Percentiles rank a stretch among this genome's conserved stretches.
Evolutionary conservation across 225 moss, liverwort and hornwort species (phyloP).

Genomic region (Pseudoscleropodium purum): DNA sequence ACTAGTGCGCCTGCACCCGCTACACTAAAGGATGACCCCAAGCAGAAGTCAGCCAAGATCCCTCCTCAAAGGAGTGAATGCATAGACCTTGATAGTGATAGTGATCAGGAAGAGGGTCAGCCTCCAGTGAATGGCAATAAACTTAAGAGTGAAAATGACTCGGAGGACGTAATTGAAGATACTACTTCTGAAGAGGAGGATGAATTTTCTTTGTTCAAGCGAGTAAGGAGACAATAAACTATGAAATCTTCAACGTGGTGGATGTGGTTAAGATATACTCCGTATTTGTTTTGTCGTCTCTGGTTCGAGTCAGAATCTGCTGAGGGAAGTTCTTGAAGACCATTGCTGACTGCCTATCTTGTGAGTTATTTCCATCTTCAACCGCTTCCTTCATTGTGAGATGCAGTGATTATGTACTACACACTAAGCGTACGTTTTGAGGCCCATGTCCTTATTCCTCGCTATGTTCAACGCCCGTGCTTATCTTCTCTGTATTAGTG

Average conservation of each 20-base stretch:
- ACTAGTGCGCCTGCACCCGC: constrained; percentile 6
- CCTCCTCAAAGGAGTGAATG: constrained; percentile 22
- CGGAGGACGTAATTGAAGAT: constrained; percentile 26
- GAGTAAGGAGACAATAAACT: constrained; percentile 25
- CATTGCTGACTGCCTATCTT: neutral
- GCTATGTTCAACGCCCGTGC: neutral
- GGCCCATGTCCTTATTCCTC: neutral
- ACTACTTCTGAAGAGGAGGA: constrained; percentile 51
- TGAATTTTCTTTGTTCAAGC: constrained; percentile 57
- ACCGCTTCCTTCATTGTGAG: neutral
- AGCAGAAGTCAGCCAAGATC: neutral
- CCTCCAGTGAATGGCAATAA: neutral
- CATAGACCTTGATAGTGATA: constrained; percentile 72
- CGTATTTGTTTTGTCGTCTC: neutral
- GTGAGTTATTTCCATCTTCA: neutral
- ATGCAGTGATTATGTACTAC: neutral
- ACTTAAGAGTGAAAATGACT: neutral
- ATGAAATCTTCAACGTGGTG: neutral
- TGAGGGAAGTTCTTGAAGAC: neutral
- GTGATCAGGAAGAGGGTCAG: constrained; percentile 33
- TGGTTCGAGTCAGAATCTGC: neutral
- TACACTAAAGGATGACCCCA: neutral
- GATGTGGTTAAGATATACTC: neutral
- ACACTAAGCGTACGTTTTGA: neutral
- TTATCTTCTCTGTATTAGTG: neutral